Evolutionary conservation across 306 rosid species (phyloP).

Genomic region (Acacia crassicarpa): DNA sequence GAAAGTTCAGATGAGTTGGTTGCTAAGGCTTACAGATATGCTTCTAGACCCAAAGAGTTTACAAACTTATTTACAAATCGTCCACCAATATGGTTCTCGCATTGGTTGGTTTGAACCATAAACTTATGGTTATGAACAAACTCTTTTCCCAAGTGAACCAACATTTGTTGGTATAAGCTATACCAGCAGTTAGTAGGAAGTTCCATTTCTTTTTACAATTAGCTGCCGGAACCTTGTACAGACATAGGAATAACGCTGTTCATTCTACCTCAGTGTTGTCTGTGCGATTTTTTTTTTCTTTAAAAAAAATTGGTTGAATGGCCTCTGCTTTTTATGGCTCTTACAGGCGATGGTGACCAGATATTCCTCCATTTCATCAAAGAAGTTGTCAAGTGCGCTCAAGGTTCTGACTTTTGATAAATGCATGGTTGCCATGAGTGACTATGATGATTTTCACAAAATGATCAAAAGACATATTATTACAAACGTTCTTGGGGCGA

Average conservation of each 20-base stretch:
- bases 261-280: not conserved
- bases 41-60: no score
- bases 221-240: not conserved
- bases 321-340: constrained; percentile 12
- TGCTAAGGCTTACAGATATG: no score
- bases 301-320: not conserved
- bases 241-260: not conserved
- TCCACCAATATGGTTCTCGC: no score
- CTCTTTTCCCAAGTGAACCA: no score
- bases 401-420: constrained; percentile 64
- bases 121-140: no score
- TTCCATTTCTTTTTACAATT: not conserved
- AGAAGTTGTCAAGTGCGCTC: constrained; percentile 74
- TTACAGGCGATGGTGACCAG: constrained; percentile 93
- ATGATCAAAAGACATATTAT: constrained; percentile 62
- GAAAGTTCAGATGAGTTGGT: no score
- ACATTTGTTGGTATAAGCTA: not conserved
- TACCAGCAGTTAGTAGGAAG: not conserved
- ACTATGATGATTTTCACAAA: constrained; percentile 92
- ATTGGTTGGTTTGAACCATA: no score
- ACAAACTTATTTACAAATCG: no score
- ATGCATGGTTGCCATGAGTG: constrained; percentile 90
- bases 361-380: constrained; percentile 70
- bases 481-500: constrained; percentile 64
- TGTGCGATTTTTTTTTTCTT: not conserved